Evolutionary conservation across 2,329 filamentous ascomycete genomes (phyloP).

Genomic region (Volutella citrinella): DNA sequence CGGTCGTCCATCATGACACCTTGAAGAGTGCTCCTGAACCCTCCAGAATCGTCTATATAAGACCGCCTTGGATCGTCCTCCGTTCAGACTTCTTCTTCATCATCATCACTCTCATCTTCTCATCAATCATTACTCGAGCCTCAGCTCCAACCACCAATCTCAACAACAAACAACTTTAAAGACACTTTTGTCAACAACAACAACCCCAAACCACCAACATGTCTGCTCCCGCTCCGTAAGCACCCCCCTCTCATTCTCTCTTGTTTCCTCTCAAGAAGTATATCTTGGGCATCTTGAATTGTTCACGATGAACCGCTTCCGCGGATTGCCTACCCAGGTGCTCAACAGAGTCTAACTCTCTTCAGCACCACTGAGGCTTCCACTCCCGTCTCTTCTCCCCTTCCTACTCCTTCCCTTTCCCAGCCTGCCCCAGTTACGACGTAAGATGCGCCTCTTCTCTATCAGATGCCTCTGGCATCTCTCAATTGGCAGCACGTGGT

Average conservation of each 20-base stretch:
- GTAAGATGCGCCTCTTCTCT: constrained; percentile 17
- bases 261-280: no score
- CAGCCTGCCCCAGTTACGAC: constrained; percentile 8
- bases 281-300: no score
- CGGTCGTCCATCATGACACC: no score
- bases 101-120: constrained; percentile 21
- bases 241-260: not conserved
- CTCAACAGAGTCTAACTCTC: constrained; percentile 21
- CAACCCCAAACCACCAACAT: constrained; percentile 17
- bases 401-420: constrained; percentile 16
- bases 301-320: constrained; percentile 7
- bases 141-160: constrained; percentile 15
- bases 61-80: constrained; percentile 12
- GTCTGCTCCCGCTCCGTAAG: constrained; percentile 27
- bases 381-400: constrained; percentile 16
- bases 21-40: constrained; percentile 5
- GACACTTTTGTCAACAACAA: constrained; percentile 16
- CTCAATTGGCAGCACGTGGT: no score
- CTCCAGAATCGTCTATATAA: constrained; percentile 21
- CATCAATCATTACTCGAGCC: constrained; percentile 22
- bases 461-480: no score
- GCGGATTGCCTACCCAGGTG: no score
- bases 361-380: constrained; percentile 18
- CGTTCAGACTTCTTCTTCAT: constrained; percentile 10
- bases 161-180: constrained; percentile 9